Conservation (phyloP, 805 yeast species). For the Brettanomyces sp. region DNA sequence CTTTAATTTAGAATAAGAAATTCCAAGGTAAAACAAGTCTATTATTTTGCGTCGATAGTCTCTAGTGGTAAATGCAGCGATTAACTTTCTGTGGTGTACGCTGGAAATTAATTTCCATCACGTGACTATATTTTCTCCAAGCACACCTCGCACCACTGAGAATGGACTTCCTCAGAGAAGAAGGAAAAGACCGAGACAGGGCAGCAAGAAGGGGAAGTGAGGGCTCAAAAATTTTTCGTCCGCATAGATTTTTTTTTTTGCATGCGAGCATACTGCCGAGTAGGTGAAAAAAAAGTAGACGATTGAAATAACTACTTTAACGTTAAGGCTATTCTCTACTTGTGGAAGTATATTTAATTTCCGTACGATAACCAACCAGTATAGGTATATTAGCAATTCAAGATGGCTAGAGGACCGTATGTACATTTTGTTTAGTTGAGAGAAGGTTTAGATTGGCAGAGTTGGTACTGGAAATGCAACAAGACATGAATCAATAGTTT, state of each 20-base stretch:
- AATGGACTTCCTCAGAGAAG: no score
- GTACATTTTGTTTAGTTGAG: constrained; percentile 19
- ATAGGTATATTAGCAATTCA: constrained; percentile 14
- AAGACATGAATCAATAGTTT: not conserved
- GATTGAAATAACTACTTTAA: no score
- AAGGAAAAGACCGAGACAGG: no score
- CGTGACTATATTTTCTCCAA: no score
- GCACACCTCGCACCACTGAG: no score
- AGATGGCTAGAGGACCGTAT: constrained; percentile 76
- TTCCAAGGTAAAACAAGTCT: no score
- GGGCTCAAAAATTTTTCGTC: not conserved
- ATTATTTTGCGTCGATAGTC: not conserved
- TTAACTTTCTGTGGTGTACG: not conserved
- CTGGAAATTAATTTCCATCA: no score
- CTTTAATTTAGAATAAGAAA: no score
- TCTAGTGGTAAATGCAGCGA: not conserved
- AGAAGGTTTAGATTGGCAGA: not conserved
- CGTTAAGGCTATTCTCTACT: no score
- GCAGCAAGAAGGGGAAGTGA: no score
- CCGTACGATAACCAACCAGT: not conserved
- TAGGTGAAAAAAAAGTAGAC: no score
- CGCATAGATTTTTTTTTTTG: not conserved
- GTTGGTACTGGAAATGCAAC: not conserved
- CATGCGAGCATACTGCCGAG: no score
- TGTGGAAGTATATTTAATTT: not conserved